A percentile compares a stretch with the other conserved stretches of the same genome.
Conservation (phyloP, 1,139 yeast genomes). For the Starmera stellimalicola region DNA sequence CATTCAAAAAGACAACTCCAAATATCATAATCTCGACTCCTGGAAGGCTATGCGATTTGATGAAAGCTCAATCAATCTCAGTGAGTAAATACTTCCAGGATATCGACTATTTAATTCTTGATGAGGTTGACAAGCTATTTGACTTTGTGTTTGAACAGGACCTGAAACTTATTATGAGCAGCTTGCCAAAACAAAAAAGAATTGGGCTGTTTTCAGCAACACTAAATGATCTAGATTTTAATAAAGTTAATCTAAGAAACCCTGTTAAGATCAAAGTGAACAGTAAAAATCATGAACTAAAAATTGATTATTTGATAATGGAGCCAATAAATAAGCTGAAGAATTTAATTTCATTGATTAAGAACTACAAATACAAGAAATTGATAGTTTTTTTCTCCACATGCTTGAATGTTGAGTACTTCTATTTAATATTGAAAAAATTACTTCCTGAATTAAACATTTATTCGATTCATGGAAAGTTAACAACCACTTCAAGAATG, state of each 20-base stretch:
- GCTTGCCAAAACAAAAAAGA: slow-evolving; percentile 81
- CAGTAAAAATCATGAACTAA: slow-evolving; percentile 35
- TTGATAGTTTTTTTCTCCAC: slow-evolving; percentile 90
- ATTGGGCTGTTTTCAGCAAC: slow-evolving; percentile 94
- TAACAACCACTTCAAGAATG: slow-evolving; percentile 64
- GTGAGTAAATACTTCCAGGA: slow-evolving; percentile 21
- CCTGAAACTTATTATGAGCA: slow-evolving; percentile 53
- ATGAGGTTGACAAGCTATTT: slow-evolving; percentile 86
- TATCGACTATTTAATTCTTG: slow-evolving; percentile 70
- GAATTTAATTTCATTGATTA: slow-evolving; percentile 43
- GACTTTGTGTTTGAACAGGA: slow-evolving; percentile 72
- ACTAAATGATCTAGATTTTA: slow-evolving; percentile 60
- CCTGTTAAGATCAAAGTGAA: slow-evolving; percentile 81
- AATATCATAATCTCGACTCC: slow-evolving; percentile 89
- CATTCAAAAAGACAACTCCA: slow-evolving; percentile 45
- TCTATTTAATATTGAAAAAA: slow-evolving; percentile 36
- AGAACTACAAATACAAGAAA: slow-evolving; percentile 52
- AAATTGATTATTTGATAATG: slow-evolving; percentile 51
- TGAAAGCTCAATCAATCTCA: slow-evolving; percentile 40
- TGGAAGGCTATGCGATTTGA: slow-evolving; percentile 74
- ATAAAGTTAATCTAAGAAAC: slow-evolving; percentile 77
- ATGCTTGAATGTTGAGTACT: slow-evolving; percentile 70
- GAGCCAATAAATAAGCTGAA: slow-evolving; percentile 55
- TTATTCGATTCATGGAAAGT: slow-evolving; percentile 78
- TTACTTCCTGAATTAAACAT: slow-evolving; percentile 29